phyloP scores from a whole-genome alignment of 805 yeast species.

The Teunomyces barrocoloradensis region DNA sequence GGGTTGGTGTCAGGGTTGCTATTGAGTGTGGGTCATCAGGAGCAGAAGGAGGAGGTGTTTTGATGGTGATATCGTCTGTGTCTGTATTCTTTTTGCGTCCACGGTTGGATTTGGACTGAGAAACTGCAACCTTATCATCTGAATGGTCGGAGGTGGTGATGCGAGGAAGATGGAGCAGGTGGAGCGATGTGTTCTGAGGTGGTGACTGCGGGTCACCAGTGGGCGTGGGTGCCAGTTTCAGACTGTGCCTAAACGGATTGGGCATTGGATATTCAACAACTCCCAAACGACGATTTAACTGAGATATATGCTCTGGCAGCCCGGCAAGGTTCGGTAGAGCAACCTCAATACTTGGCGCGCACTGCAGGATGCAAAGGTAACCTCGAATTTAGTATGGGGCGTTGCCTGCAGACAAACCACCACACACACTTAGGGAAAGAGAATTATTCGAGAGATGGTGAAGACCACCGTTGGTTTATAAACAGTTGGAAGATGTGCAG shows the following conservation, averaged over 20 bases:
- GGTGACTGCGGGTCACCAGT: neutral
- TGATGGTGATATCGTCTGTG: neutral
- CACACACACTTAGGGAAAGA: neutral
- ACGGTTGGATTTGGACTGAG: neutral
- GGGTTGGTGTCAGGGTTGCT: neutral
- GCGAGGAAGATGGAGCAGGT: neutral
- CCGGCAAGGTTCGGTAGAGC: neutral
- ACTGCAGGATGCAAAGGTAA: neutral
- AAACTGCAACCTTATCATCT: neutral
- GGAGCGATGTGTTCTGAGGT: neutral
- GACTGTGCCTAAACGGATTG: conserved; percentile 1
- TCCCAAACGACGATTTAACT: neutral
- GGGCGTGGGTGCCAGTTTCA: conserved; percentile 1
- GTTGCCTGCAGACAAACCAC: neutral
- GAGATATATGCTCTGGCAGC: neutral
- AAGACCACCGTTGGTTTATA: too few species aligned
- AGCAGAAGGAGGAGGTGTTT: neutral
- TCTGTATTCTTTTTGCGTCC: neutral
- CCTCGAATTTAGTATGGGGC: too few species aligned
- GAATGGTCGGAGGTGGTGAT: neutral
- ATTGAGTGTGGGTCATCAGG: neutral
- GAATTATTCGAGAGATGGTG: too few species aligned
- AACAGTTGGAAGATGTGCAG: too few species aligned
- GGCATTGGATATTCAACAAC: neutral
- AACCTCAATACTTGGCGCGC: neutral